These are phyloP conservation scores for Boletus edulis DNA, from an alignment of 768 basidiomycete species.

Conservation along the genomic window DNA sequence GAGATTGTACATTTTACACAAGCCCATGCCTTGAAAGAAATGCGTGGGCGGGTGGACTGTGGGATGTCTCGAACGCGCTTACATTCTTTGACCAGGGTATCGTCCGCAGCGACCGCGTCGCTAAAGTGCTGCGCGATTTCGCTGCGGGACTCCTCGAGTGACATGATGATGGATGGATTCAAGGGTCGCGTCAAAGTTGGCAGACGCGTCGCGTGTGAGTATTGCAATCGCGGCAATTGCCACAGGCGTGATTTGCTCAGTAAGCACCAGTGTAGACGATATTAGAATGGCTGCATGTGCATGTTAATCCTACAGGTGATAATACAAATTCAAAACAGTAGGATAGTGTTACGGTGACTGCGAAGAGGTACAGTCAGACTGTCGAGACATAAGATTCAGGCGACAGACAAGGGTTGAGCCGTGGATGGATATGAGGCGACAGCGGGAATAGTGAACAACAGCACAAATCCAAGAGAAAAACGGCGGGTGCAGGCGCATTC, in stretches of 20 bases:
- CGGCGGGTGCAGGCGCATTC: slow-evolving; percentile 1
- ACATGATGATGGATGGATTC: slow-evolving; percentile 13
- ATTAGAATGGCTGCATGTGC: slow-evolving; percentile 20
- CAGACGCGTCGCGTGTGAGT: neutral
- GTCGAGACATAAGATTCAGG: slow-evolving; percentile 14
- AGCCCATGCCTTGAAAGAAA: slow-evolving; percentile 47
- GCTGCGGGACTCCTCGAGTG: slow-evolving; percentile 15
- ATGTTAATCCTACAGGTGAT: slow-evolving; percentile 26
- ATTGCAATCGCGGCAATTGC: too few relatives aligned
- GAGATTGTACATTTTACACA: slow-evolving; percentile 64
- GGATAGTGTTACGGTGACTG: slow-evolving; percentile 20
- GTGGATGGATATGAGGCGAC: slow-evolving; percentile 20
- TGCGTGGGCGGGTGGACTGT: slow-evolving; percentile 9
- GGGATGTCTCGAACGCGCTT: slow-evolving; percentile 13
- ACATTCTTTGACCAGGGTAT: slow-evolving; percentile 55
- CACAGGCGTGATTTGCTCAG: too few relatives aligned
- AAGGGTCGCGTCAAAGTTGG: neutral
- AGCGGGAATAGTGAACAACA: slow-evolving; percentile 20
- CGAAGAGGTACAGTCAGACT: slow-evolving; percentile 9
- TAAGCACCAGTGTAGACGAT: neutral
- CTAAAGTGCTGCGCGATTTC: slow-evolving; percentile 27
- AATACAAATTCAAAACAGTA: slow-evolving; percentile 29
- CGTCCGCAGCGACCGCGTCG: slow-evolving; percentile 35
- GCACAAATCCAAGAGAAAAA: slow-evolving; percentile 5
- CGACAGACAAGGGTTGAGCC: slow-evolving; percentile 9